Percentiles rank a stretch among this genome's conserved stretches.
phyloP scores from a whole-genome alignment of 164 flowering plant species.

The Vitis cinerea region DNA sequence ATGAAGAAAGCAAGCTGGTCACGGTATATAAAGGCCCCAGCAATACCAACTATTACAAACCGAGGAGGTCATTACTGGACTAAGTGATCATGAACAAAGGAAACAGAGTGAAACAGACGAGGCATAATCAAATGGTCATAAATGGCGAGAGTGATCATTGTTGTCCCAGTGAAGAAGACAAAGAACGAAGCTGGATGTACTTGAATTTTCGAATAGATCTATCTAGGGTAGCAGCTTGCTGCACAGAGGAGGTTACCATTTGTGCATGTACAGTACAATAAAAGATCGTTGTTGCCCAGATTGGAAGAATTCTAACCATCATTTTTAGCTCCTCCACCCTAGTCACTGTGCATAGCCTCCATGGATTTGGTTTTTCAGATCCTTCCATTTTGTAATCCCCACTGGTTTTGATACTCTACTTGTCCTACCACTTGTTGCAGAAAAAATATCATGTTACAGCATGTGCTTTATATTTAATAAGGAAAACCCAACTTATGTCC shows the following conservation, averaged over 20 bases:
- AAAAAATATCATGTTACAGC: no score
- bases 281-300: slow-evolving; percentile 40
- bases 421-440: slow-evolving; percentile 27
- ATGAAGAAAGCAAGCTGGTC: slow-evolving; percentile 39
- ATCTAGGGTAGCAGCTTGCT: slow-evolving; percentile 42
- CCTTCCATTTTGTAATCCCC: not conserved
- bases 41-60: slow-evolving; percentile 27
- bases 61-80: slow-evolving; percentile 13
- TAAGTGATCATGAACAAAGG: no score
- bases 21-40: slow-evolving; percentile 31
- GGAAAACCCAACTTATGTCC: no score
- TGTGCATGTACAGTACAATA: slow-evolving; percentile 43
- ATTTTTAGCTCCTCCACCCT: slow-evolving; percentile 37
- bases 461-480: no score
- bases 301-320: slow-evolving; percentile 27
- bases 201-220: slow-evolving; percentile 27
- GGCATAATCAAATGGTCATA: slow-evolving; percentile 26
- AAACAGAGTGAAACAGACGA: no score
- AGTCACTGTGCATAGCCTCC: slow-evolving; percentile 27
- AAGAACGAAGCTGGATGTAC: slow-evolving; percentile 39
- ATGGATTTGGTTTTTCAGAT: slow-evolving; percentile 11
- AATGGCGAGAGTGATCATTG: slow-evolving; percentile 22
- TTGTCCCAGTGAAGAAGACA: slow-evolving; percentile 29
- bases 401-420: slow-evolving; percentile 14
- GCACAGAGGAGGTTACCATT: slow-evolving; percentile 42